phyloP scores from a whole-genome alignment of 2,329 filamentous ascomycete species.

The Alternaria arborescens region DNA sequence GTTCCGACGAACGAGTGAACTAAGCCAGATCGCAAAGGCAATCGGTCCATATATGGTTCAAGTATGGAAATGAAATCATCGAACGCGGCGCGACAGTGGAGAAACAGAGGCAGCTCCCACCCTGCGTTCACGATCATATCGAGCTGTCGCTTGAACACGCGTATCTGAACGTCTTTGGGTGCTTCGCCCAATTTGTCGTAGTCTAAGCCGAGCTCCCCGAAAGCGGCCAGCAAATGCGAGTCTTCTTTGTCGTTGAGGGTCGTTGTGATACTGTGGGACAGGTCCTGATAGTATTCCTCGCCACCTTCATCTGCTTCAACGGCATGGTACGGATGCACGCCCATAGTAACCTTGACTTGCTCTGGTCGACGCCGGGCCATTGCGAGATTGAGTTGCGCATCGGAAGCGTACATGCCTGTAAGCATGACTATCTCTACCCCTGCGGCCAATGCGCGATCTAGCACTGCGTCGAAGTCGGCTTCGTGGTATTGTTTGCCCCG shows the following conservation, averaged over 20 bases:
- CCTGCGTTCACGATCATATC: constrained; percentile 48
- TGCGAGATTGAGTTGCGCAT: constrained; percentile 46
- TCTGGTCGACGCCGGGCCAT: constrained; percentile 30
- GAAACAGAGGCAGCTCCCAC: constrained; percentile 52
- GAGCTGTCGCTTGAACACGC: constrained; percentile 55
- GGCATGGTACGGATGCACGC: constrained; percentile 62
- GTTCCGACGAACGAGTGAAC: constrained; percentile 56
- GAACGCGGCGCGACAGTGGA: constrained; percentile 55
- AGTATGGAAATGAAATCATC: constrained; percentile 57
- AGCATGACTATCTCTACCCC: constrained; percentile 54
- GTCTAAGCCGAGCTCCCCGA: constrained; percentile 62
- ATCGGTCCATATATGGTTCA: constrained; percentile 47
- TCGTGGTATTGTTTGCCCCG: constrained; percentile 40
- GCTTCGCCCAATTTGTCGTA: constrained; percentile 59
- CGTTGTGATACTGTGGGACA: constrained; percentile 33
- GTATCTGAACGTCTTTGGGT: constrained; percentile 53
- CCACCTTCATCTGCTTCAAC: constrained; percentile 51
- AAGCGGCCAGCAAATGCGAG: constrained; percentile 52
- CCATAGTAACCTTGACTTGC: constrained; percentile 57
- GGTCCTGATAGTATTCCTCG: constrained; percentile 36
- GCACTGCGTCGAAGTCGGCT: constrained; percentile 6
- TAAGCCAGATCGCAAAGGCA: constrained; percentile 48
- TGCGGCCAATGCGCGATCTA: constrained; percentile 32
- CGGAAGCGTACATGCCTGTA: constrained; percentile 52
- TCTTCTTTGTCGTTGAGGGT: constrained; percentile 25